A percentile compares a stretch with the other conserved stretches of the same genome.
phyloP scores from a whole-genome alignment of 1,284 basidiomycete genomes.

The Cerrena zonata region DNA sequence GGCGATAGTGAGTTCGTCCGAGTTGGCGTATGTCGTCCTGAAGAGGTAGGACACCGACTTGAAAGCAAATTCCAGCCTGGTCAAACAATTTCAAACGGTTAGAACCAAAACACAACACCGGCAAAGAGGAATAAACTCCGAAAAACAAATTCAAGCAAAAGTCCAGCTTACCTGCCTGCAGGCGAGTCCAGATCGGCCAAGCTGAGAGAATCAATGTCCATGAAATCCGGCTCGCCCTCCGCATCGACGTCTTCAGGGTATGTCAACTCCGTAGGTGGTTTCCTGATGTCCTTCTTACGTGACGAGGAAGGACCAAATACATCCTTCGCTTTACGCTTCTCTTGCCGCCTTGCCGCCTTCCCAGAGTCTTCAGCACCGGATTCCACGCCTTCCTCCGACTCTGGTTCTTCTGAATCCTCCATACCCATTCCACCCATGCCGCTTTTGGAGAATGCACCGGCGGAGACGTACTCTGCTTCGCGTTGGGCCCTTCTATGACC shows the following conservation, averaged over 20 bases:
- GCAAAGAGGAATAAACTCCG: conserved; percentile 12
- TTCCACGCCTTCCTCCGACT: conserved; percentile 22
- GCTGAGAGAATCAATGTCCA: conserved; percentile 16
- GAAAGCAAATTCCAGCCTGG: conserved; percentile 53
- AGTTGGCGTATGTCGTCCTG: conserved; percentile 53
- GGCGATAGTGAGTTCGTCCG: conserved; percentile 63
- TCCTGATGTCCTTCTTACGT: conserved; percentile 17
- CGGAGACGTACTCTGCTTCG: conserved; percentile 15
- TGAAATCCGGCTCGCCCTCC: conserved; percentile 19
- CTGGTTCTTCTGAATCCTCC: conserved; percentile 19
- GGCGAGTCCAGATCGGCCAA: conserved; percentile 53
- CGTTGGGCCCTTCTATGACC: conserved; percentile 41
- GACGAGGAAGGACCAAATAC: conserved; percentile 17
- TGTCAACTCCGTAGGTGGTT: conserved; percentile 6
- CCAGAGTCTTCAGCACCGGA: conserved; percentile 18
- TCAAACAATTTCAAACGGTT: not conserved
- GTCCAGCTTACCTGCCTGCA: conserved; percentile 46
- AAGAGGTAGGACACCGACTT: conserved; percentile 57
- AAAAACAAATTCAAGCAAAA: conserved; percentile 1
- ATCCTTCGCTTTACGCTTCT: conserved; percentile 16
- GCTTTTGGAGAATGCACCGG: conserved; percentile 28
- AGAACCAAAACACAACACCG: not conserved
- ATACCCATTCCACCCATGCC: conserved; percentile 13
- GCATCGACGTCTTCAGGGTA: conserved; percentile 21
- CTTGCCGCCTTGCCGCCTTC: conserved; percentile 14